A percentile compares a stretch with the other conserved stretches of the same genome.
Conservation (phyloP, 176 grass and related monocot genomes). For the Miscanthus lutarioriparius region DNA sequence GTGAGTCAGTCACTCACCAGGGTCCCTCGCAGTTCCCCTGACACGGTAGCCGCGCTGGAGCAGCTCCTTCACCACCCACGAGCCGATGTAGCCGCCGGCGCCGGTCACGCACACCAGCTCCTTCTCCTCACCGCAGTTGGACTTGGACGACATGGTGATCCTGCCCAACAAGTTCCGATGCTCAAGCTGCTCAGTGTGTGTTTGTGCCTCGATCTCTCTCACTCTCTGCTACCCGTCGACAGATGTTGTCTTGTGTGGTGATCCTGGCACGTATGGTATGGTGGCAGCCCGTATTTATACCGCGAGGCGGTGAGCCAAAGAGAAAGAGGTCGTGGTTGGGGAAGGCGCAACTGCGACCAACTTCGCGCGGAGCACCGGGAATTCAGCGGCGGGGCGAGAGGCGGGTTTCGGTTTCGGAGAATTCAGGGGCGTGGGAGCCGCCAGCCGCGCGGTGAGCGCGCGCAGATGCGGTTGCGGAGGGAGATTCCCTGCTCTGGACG, state of each 20-base stretch:
- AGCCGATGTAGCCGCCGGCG: slow-evolving; percentile 51
- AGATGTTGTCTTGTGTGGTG: neutral
- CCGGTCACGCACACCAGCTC: slow-evolving; percentile 54
- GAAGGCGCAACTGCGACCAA: no score
- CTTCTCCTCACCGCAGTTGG: neutral
- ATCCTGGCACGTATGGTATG: neutral
- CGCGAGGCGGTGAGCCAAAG: no score
- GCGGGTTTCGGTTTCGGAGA: no score
- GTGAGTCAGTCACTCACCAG: neutral
- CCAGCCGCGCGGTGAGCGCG: neutral
- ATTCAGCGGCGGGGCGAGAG: neutral
- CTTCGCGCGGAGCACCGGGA: neutral
- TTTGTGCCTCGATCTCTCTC: neutral
- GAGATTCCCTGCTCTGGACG: neutral
- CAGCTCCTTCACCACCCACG: slow-evolving; percentile 54
- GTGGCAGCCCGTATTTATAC: slow-evolving; percentile 15
- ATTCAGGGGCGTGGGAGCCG: neutral
- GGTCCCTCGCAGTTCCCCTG: slow-evolving; percentile 54
- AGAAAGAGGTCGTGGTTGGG: no score
- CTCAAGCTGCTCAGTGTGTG: neutral
- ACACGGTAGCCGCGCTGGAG: slow-evolving; percentile 48
- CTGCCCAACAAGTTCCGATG: neutral
- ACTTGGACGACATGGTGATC: slow-evolving; percentile 1
- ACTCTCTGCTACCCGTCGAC: neutral
- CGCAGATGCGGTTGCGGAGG: neutral